A percentile compares a stretch with the other conserved stretches of the same genome.
phyloP scores from a whole-genome alignment of 2,329 filamentous ascomycete species.

The Westerdykella ornata region DNA sequence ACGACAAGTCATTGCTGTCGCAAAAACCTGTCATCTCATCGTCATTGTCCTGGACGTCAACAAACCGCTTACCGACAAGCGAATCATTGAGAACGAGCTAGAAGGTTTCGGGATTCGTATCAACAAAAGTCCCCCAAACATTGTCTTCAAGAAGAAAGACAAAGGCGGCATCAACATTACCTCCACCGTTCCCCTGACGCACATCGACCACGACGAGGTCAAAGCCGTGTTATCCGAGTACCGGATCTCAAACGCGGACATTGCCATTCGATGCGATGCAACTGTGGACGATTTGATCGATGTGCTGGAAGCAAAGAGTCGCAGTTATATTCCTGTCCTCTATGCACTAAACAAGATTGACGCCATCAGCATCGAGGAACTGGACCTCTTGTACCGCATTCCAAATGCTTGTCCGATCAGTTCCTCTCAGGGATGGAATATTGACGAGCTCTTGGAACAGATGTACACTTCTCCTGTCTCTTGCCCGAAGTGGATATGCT shows the following conservation, averaged over 20 bases:
- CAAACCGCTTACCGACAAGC: conserved; percentile 95
- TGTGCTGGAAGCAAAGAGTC: conserved; percentile 84
- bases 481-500: background rate
- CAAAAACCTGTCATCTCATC: conserved; percentile 97
- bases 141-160: conserved; percentile 99
- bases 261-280: conserved; percentile 94
- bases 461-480: conserved; percentile 51
- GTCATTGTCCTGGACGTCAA: conserved; percentile 99
- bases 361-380: conserved; percentile 92
- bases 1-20: conserved; percentile 96
- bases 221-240: conserved; percentile 97
- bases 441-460: conserved; percentile 91
- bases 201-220: conserved; percentile 95
- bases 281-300: conserved; percentile 97
- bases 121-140: conserved; percentile 96
- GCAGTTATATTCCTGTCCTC: conserved; percentile 97
- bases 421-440: conserved; percentile 90
- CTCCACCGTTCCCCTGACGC: conserved; percentile 82
- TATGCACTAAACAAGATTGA: conserved; percentile 99
- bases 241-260: conserved; percentile 91
- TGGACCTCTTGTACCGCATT: conserved; percentile 92
- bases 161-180: conserved; percentile 96
- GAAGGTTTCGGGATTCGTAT: conserved; percentile 97
- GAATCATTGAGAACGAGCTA: conserved; percentile 87
- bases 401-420: conserved; percentile 96